Conservation (phyloP, 768 basidiomycete genomes). For the Mycena leptocephala region DNA sequence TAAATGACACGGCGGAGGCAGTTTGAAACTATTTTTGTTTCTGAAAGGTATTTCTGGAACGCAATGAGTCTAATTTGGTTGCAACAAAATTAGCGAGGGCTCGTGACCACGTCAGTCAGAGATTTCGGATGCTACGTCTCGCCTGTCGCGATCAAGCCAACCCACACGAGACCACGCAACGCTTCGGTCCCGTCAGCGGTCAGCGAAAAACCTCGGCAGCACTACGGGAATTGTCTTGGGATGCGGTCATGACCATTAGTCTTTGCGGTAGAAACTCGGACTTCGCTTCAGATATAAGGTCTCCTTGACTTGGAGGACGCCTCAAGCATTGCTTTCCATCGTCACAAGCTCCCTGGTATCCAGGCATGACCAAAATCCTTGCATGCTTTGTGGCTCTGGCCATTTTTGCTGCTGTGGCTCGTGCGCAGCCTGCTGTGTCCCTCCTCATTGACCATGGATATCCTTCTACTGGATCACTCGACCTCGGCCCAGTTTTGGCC, state of each 20-base stretch:
- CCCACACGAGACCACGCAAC: no score
- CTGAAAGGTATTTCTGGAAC: no score
- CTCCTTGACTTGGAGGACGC: no score
- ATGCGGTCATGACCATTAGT: neutral
- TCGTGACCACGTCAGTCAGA: no score
- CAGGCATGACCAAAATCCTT: constrained; percentile 9
- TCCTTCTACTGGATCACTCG: constrained; percentile 26
- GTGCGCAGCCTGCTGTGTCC: constrained; percentile 29
- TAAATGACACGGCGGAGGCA: no score
- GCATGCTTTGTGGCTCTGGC: constrained; percentile 22
- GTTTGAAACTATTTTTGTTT: no score
- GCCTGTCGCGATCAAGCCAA: no score
- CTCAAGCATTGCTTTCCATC: neutral
- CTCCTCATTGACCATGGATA: constrained; percentile 33
- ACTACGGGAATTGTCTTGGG: constrained; percentile 12
- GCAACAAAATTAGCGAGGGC: no score
- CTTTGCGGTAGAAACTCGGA: constrained; percentile 20
- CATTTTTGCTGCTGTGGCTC: constrained; percentile 5
- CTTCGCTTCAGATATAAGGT: neutral
- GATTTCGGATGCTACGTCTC: no score
- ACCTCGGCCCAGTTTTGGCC: constrained; percentile 14
- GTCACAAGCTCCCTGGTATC: neutral
- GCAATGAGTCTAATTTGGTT: no score
- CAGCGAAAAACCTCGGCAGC: constrained; percentile 17
- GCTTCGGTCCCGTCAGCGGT: no score